These are phyloP conservation scores for Inga laurina DNA, from an alignment of 306 rosid genomes.

Conservation along the genomic window DNA sequence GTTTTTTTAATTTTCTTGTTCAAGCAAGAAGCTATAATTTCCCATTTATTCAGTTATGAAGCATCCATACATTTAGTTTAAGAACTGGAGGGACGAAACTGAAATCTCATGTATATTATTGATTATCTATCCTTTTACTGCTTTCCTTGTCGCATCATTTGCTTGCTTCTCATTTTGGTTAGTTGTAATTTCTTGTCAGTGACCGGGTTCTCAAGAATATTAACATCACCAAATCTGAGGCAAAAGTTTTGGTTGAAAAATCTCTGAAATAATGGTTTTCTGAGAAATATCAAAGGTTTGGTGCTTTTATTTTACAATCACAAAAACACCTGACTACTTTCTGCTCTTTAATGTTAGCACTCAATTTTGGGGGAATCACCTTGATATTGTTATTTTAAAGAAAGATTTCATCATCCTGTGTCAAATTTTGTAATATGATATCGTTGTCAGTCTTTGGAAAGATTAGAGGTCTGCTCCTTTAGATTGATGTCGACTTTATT, in stretches of 20 bases:
- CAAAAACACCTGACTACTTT: background rate
- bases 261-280: constrained; percentile 26
- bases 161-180: constrained; percentile 30
- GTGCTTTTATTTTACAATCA: constrained; percentile 24
- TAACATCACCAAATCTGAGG: constrained; percentile 29
- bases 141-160: constrained; percentile 25
- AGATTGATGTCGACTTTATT: background rate
- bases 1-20: constrained; percentile 18
- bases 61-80: constrained; percentile 19
- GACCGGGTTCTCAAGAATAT: constrained; percentile 33
- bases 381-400: background rate
- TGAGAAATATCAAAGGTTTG: constrained; percentile 21
- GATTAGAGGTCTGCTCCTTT: background rate
- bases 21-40: constrained; percentile 3
- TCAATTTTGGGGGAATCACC: constrained; percentile 16
- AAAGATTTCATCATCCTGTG: background rate
- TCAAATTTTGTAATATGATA: background rate
- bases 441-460: background rate
- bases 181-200: constrained; percentile 37
- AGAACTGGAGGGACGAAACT: constrained; percentile 20
- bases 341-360: background rate
- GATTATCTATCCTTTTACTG: constrained; percentile 22
- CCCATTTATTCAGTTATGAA: constrained; percentile 21
- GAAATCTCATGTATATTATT: constrained; percentile 18
- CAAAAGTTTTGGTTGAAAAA: constrained; percentile 21